Evolutionary conservation across 2,329 filamentous ascomycete genomes (phyloP), one percentile per base, ranked within the genome.

Genomic region (Lasiodiplodia gonubiensis): DNA sequence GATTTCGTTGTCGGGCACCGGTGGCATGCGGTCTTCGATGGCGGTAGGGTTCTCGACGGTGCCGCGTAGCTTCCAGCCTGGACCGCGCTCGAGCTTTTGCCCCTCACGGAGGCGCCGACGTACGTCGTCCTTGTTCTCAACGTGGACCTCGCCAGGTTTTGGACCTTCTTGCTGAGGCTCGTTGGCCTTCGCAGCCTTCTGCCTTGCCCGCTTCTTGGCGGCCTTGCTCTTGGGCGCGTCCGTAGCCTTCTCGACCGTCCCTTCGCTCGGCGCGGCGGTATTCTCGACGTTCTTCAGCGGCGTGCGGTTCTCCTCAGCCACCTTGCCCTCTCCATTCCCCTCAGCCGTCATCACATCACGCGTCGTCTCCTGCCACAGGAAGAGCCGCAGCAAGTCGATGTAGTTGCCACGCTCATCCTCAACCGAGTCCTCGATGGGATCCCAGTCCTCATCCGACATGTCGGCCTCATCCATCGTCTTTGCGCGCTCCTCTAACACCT

Each of bases 371-470:
- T 81, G 74, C 81, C 82, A 83, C 48, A 84, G 70, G 68, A 84
- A 82, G 65, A 80, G 79, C 60, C 78, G 80, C 68, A 83, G 81
- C 18, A 83, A 74, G 68, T 81, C 79, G 37, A 83, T 73, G 66
- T 81, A 85, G 68, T 74, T 80, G 25, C 74, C 79, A 14, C 80
- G 76, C 60, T 83, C 81, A 48, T 83, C 80, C 68, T 83, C 79
- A 49, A 82, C 69, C 2, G 82, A 76, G 70, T 84, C 81, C 42
- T 83, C 80, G 60, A 84, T 82, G 7, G 82, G 83, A 74, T 85
- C 82, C 82, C 82, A 85, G 46, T 78, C 74, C 68, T 78, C 78
- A 27, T 78, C 77, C 33, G 78, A 77, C 27, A 73, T 75, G 55
- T 78, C 75, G 55, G 78, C 76, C n/a, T 78, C 73, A 12, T 59